Evolutionary conservation across 371 early-diverging fungal genomes (phyloP).

Genomic region (Rhizomucor pusillus): DNA sequence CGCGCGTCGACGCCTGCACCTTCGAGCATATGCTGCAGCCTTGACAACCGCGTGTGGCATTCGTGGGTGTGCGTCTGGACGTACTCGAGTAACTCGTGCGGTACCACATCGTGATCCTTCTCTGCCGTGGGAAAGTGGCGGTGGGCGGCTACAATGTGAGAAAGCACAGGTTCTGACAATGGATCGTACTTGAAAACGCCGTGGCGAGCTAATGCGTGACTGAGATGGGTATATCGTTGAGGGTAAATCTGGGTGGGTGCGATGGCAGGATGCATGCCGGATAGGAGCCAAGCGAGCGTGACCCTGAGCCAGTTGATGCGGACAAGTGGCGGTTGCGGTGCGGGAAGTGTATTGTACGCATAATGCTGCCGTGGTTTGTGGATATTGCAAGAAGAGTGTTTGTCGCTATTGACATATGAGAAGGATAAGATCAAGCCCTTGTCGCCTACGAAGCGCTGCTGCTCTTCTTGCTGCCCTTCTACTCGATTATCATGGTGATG

Average conservation of each 20-base stretch:
- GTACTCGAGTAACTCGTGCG: conserved; percentile 25
- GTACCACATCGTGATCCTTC: conserved; percentile 2
- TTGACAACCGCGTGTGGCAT: conserved; percentile 36
- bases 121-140: conserved; percentile 16
- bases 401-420: conserved; percentile 16
- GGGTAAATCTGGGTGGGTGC: conserved; percentile 31
- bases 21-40: conserved; percentile 40
- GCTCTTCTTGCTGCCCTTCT: conserved; percentile 1
- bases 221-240: conserved; percentile 21
- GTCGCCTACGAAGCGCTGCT: conserved; percentile 39
- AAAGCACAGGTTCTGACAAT: conserved; percentile 34
- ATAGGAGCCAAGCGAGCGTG: conserved; percentile 36
- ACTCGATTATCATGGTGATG: no score
- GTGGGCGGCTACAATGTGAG: conserved; percentile 23
- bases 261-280: conserved; percentile 26
- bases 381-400: conserved; percentile 5
- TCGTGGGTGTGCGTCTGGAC: conserved; percentile 42
- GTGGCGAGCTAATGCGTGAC: conserved; percentile 23
- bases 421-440: conserved; percentile 32
- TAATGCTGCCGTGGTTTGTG: conserved; percentile 11
- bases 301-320: conserved; percentile 36
- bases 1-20: conserved; percentile 42
- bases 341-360: conserved; percentile 8
- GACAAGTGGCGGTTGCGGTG: conserved; percentile 17
- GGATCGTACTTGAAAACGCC: conserved; percentile 42